Conservation (phyloP, 352 stramenopile genomes). For the Pythium phragmitis region DNA sequence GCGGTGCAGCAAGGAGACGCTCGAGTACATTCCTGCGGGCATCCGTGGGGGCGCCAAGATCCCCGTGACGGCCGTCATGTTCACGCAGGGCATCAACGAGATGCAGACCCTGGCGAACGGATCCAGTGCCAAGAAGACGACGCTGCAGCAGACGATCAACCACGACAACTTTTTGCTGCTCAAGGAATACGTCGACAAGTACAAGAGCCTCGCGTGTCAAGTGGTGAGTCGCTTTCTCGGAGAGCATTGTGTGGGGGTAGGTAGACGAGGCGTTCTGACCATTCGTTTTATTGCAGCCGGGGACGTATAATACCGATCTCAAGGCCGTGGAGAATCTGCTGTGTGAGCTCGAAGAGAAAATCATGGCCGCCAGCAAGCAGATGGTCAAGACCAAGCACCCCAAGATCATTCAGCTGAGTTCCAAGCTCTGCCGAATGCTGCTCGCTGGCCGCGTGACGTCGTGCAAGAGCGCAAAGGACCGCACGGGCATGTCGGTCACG, state of each 20-base stretch:
- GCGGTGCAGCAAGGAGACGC: constrained; percentile 42
- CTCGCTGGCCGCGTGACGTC: constrained; percentile 91
- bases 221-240: constrained; percentile 5
- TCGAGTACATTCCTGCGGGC: constrained; percentile 40
- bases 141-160: constrained; percentile 83
- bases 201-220: constrained; percentile 25
- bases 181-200: constrained; percentile 57
- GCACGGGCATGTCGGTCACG: constrained; percentile 97
- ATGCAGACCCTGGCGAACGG: constrained; percentile 92
- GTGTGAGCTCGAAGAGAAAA: constrained; percentile 65
- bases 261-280: not conserved
- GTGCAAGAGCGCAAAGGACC: constrained; percentile 97
- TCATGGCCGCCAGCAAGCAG: constrained; percentile 57
- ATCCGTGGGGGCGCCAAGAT: constrained; percentile 55
- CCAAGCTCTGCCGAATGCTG: constrained; percentile 74
- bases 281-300: constrained; percentile 5
- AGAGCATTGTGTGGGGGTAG: not conserved
- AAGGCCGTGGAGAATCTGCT: constrained; percentile 53
- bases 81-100: constrained; percentile 92
- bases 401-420: constrained; percentile 82
- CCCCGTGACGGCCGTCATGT: constrained; percentile 70
- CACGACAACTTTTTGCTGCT: constrained; percentile 72
- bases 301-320: constrained; percentile 28
- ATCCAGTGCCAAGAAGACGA: constrained; percentile 69
- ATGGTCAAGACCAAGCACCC: constrained; percentile 76